These are phyloP conservation scores for Avena insularis DNA, from an alignment of 176 grass and related monocot genomes.

Conservation along the genomic window DNA sequence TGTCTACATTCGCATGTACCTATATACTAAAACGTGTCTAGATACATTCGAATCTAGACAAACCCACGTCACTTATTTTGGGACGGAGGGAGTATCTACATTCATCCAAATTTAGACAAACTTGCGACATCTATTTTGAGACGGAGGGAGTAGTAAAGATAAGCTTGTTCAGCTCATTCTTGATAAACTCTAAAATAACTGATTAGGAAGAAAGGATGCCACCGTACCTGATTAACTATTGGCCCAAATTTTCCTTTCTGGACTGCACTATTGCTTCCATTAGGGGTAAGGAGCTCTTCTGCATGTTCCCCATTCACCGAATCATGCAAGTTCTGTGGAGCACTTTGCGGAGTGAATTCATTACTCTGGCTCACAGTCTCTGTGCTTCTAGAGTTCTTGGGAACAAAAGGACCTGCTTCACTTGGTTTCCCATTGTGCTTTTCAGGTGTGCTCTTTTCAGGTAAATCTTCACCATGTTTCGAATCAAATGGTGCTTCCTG, in stretches of 20 bases:
- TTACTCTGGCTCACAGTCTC: neutral
- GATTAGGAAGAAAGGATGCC: neutral
- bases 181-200: neutral
- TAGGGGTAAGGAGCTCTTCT: constrained; percentile 39
- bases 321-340: constrained; percentile 30
- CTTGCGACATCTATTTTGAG: too few species aligned
- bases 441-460: constrained; percentile 46
- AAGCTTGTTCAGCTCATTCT: neutral
- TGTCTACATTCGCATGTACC: too few species aligned
- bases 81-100: too few species aligned
- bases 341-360: constrained; percentile 18
- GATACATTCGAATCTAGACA: too few species aligned
- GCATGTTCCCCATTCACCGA: constrained; percentile 30
- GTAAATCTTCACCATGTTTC: constrained; percentile 75
- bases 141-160: neutral
- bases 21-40: too few species aligned
- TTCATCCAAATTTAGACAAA: too few species aligned
- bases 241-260: constrained; percentile 44
- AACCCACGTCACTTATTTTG: too few species aligned
- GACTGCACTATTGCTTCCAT: constrained; percentile 37
- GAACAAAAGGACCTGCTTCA: constrained; percentile 25
- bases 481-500: constrained; percentile 50
- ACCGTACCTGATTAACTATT: constrained; percentile 49
- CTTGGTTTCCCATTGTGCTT: constrained; percentile 45
- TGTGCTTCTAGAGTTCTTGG: constrained; percentile 30